Evolutionary conservation across 306 rosid species (phyloP), one percentile per base, ranked within the genome.

Genomic region (Geum urbanum): DNA sequence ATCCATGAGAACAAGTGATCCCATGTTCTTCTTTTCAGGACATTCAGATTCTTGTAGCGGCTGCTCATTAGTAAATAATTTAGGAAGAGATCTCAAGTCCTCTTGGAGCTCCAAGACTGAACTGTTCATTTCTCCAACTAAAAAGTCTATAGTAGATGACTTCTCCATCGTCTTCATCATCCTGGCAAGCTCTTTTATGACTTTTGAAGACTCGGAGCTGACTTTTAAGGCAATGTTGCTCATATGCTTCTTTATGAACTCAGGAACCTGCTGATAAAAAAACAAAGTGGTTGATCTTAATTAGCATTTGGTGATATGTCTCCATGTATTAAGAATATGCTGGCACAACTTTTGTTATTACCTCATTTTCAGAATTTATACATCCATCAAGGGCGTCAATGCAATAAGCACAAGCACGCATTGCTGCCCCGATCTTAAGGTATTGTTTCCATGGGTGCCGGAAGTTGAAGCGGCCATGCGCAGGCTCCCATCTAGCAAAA

Each of bases 401-500:
- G 75, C 91, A 85, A 5, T 84, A 86, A 68, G 97, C 97, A 67
- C 88, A 86, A 20, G 78, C 72, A 16, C 99, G 90, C 96, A 91
- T 76, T 48, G 86, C 75, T 2, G 89, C 86, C 2, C 91, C 97
- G 3, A 94, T 79, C 80, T 88, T 80, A 14, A 88, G 88, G 80
- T 94, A 88, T 58, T 82, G 89, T 44, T 78, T 84, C 97, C 97
- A 94, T 3, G 97, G 99, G n/a, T 94, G 99, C 13, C 87, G 73
- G 15, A 91, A 94, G 77, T 77, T 84, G 80, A 94, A 94, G 39
- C 77, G 70, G n/a, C 97, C 95, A 10, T 88, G 97, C 0, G 85
- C 84, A 1, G 96, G 97, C 40, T 94, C 99, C 99, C 99, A 94
- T 80, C 87, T 81, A 4, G 96, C 96, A 48, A 91, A 83, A 72